Conservation (phyloP, 2,329 filamentous ascomycete species). For the Ophiosphaerella narmari region DNA sequence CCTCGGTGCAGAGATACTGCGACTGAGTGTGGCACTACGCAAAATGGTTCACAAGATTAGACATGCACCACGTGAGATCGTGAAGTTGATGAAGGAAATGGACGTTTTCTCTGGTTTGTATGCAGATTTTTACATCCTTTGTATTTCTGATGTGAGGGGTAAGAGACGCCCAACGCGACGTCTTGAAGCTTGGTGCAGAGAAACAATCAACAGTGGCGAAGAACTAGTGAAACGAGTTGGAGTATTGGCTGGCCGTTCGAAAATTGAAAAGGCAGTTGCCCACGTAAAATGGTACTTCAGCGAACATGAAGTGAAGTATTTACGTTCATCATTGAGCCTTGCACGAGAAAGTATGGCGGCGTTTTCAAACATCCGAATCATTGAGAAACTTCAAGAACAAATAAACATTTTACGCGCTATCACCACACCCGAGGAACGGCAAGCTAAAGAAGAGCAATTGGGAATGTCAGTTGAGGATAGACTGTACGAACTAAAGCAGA, state of each 20-base stretch:
- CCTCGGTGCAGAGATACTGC: neutral
- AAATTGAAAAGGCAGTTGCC: neutral
- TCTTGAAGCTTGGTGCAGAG: neutral
- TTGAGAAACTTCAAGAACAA: conserved; percentile 4
- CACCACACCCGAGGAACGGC: neutral
- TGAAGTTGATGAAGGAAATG: conserved; percentile 6
- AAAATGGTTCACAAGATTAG: conserved; percentile 1
- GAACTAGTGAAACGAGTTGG: neutral
- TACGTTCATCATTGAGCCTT: conserved; percentile 8
- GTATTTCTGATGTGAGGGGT: neutral
- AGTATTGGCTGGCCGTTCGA: neutral
- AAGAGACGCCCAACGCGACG: neutral
- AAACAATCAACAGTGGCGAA: neutral
- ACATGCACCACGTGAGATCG: conserved; percentile 8
- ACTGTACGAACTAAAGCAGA: neutral
- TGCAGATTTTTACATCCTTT: neutral
- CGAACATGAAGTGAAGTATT: neutral
- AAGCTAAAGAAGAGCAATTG: neutral
- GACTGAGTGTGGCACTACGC: neutral
- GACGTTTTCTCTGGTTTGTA: conserved; percentile 2
- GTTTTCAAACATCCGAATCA: conserved; percentile 3
- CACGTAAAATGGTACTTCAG: conserved; percentile 10
- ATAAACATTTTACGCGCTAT: neutral
- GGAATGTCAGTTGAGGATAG: neutral
- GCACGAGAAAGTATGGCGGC: conserved; percentile 8